Conservation (phyloP, 306 rosid species). For the Datisca glomerata region DNA sequence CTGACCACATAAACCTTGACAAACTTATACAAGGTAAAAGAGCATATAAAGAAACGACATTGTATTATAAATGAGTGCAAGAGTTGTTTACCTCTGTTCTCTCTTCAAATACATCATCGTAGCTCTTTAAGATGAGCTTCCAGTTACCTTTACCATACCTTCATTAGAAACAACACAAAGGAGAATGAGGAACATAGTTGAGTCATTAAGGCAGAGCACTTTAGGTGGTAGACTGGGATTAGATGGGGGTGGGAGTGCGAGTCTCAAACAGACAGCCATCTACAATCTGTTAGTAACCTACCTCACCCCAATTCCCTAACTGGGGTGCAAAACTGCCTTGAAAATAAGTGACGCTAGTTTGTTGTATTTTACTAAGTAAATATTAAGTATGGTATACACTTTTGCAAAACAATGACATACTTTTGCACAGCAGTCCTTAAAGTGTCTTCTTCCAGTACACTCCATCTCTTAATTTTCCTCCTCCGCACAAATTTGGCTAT, state of each 20-base stretch:
- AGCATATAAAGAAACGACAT: constrained; percentile 9
- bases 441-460: constrained; percentile 56
- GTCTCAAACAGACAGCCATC: too few relatives aligned
- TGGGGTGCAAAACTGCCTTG: too few relatives aligned
- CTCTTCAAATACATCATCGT: constrained; percentile 37
- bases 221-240: too few relatives aligned
- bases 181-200: not conserved
- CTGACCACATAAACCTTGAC: constrained; percentile 21
- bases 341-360: too few relatives aligned
- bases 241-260: too few relatives aligned
- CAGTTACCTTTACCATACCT: constrained; percentile 82
- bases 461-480: constrained; percentile 50
- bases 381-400: not conserved
- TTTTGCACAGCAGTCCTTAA: constrained; percentile 45
- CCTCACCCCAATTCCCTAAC: too few relatives aligned
- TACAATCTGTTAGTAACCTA: too few relatives aligned
- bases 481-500: constrained; percentile 15
- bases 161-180: constrained; percentile 14
- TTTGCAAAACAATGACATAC: constrained; percentile 26
- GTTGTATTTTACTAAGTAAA: too few relatives aligned
- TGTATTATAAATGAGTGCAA: not conserved
- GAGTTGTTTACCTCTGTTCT: constrained; percentile 54
- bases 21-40: constrained; percentile 5
- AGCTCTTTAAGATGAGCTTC: constrained; percentile 37
- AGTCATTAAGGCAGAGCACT: too few relatives aligned